These are phyloP conservation scores for Alternaria novae-zelandiae DNA, from an alignment of 2,329 filamentous ascomycete species.

Conservation along the genomic window DNA sequence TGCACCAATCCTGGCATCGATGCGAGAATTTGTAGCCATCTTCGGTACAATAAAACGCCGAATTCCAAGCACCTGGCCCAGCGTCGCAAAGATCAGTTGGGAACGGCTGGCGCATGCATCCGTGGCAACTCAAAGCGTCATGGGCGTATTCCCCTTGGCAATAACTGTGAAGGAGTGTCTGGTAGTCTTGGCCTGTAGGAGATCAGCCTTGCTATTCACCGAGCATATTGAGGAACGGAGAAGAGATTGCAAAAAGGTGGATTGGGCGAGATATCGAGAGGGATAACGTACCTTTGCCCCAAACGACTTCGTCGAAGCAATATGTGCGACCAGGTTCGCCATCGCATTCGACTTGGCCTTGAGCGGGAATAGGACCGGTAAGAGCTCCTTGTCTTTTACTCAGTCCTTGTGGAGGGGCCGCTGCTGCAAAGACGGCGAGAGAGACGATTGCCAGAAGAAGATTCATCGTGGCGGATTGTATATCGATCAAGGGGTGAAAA, in stretches of 20 bases:
- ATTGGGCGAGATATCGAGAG: neutral
- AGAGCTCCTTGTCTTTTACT: neutral
- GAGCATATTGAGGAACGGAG: neutral
- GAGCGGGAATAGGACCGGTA: neutral
- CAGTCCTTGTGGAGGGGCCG: slow-evolving; percentile 7
- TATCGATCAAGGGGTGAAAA: neutral
- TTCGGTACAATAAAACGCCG: slow-evolving; percentile 21
- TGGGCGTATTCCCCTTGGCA: slow-evolving; percentile 19
- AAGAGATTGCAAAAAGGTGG: neutral
- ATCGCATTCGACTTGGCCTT: neutral
- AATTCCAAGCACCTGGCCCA: slow-evolving; percentile 17
- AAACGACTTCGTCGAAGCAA: slow-evolving; percentile 20
- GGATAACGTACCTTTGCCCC: slow-evolving; percentile 10
- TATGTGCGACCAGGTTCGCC: slow-evolving; percentile 13
- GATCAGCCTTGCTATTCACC: neutral
- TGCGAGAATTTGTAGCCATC: slow-evolving; percentile 10
- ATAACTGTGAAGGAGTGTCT: slow-evolving; percentile 24
- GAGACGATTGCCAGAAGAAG: neutral
- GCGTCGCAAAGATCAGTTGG: slow-evolving; percentile 18
- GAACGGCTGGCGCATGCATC: slow-evolving; percentile 17
- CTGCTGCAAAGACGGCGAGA: neutral
- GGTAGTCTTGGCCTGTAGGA: slow-evolving; percentile 13
- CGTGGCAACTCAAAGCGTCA: slow-evolving; percentile 25
- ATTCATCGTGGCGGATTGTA: slow-evolving; percentile 5
- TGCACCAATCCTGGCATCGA: slow-evolving; percentile 14